Conservation (phyloP, 164 flowering plant species). For the Vitis labrusca region DNA sequence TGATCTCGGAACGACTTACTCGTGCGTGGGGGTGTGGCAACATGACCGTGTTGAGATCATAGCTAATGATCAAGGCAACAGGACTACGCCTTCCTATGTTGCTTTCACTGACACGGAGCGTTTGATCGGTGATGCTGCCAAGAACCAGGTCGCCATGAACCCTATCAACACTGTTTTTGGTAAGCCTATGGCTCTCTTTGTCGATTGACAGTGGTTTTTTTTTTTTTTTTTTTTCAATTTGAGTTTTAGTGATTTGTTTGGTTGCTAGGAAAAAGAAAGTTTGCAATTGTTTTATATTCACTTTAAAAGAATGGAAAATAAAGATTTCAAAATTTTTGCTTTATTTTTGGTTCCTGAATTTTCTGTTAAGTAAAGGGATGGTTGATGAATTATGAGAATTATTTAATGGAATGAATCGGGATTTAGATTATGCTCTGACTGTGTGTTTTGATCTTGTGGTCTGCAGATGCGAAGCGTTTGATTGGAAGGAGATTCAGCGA, state of each 20-base stretch:
- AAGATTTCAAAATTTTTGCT: no score
- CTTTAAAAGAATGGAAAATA: no score
- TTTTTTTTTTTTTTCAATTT: neutral
- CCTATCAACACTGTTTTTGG: slow-evolving; percentile 40
- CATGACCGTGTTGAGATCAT: slow-evolving; percentile 30
- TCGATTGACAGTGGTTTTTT: neutral
- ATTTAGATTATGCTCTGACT: no score
- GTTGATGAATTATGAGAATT: no score
- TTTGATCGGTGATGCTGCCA: slow-evolving; percentile 28
- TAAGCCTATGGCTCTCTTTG: slow-evolving; percentile 1
- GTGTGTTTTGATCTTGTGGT: neutral
- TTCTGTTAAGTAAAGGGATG: no score
- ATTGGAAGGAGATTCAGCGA: slow-evolving; percentile 51
- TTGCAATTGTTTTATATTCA: no score
- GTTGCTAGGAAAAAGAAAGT: neutral
- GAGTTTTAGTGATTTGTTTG: neutral
- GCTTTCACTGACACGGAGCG: slow-evolving; percentile 29
- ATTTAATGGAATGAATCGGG: no score
- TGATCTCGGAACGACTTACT: slow-evolving; percentile 25
- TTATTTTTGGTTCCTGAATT: no score
- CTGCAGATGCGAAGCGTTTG: slow-evolving; percentile 47
- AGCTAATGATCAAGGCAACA: slow-evolving; percentile 28
- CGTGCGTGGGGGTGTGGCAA: slow-evolving; percentile 31
- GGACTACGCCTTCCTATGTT: slow-evolving; percentile 34
- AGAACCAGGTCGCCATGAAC: slow-evolving; percentile 36